Base-by-base conservation (phyloP, 2,329 filamentous ascomycete species). In the Alternaria metachromatica region DNA sequence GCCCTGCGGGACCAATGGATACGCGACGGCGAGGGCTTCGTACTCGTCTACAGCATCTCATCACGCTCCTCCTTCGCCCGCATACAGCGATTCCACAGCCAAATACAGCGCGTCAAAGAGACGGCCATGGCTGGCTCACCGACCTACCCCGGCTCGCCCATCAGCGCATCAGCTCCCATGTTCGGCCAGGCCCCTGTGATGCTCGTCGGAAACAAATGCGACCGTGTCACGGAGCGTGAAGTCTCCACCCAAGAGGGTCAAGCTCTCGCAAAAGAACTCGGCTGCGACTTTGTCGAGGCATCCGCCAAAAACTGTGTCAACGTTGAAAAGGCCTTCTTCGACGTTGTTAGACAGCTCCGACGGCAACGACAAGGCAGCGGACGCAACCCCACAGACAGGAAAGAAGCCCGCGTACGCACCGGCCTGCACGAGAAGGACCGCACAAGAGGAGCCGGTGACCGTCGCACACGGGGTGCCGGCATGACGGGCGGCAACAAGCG, bases 221-320 rank as follows among this genome's bases (percentile, higher is more conserved):
- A 99, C 82, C 88, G 96, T 75, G 93, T 97, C 50, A 97, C 95
- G 26, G 96, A 98, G 83, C 89, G 96, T 70, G 95, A 97, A 77
- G 96, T 98, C 4, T 97, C 94, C 3, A 97, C 94, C 55, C 96
- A 98, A 81, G 96, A 99, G 83, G 96, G 96, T 15, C 92, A 93
- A 71, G 94, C 94, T 56, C 84, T 98, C 43, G 95, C 96, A 59
- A 92, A 94, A 75, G 93, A 97, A 76, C 85, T 99, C 43, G 93
- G 93, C 67, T 98, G 96, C 82, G 94, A 97, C 73, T 98, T 98
- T 74, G 94, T 97, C 72, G 95, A 98, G 81, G 94, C 95, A 2
- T 97, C 94, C 7, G 95, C 95, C 37, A 97, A 97, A 84, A 97
- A 97, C 80, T 97, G 94, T 83, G 94, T 97, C 85, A 97, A 98